Base-by-base conservation (phyloP, 768 basidiomycete species). In the Russula griseocarnosa region DNA sequence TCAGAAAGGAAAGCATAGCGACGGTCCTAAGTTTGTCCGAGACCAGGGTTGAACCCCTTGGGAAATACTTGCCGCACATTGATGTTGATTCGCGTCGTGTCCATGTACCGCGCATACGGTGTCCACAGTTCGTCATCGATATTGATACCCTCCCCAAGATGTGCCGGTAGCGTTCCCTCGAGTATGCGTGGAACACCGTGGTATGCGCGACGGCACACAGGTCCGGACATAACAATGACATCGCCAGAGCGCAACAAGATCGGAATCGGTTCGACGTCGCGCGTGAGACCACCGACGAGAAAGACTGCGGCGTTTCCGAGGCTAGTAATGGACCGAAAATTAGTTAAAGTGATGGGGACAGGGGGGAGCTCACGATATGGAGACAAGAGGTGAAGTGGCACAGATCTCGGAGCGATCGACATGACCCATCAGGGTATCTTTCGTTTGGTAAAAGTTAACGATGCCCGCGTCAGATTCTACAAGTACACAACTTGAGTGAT, bases 351-450 rank as follows among this genome's bases (percentile, higher is more conserved):
- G 53, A 22, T 30, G 57, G 38, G 14, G 28, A 34, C 30, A 47
- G 34, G 36, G 13, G 6, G 3, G 20, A 9, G 74, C 89, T 70
- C 68, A 95, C 94, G 94, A 97, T 55, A 99, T 86, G 0, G 94
- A 97, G 6, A 98, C 92, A 0, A 99, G 81, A 0, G 96, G 96
- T 0, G 92, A 87, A 5, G 92, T 92, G 2, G 92, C 86, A 69
- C 94, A 96, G 10, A 96, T 81, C 76, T 99, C 96, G 24, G 95
- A 94, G 22, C 92, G 89, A 74, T 99, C 96, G n/a, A 97, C 92
- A 73, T 99, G 96, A 0, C 85, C 96, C 89, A 98, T 98, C 22
- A 99, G 83, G 0, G 94, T 92, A 67, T 98, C 94, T 83, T 86
- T 89, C 51, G 81, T 82, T 73, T 94, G 91, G 72, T 97, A 98